A percentile compares a stretch with the other conserved stretches of the same genome.
Evolutionary conservation across 768 basidiomycete species (phyloP).

Genomic region (Collybiopsis confluens): DNA sequence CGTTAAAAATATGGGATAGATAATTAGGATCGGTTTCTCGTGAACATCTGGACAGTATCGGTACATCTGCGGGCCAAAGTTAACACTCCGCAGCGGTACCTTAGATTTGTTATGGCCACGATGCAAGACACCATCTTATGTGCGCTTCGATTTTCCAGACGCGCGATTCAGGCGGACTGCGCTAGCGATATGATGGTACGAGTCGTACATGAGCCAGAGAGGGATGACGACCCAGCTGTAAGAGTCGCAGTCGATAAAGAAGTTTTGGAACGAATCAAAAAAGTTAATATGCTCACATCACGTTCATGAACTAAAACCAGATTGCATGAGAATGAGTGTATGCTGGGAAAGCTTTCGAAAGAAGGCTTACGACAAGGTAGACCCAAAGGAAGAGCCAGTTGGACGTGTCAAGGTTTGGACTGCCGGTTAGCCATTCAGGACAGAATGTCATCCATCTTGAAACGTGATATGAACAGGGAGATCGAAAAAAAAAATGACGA

Average conservation of each 20-base stretch:
- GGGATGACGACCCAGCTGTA: conserved; percentile 79
- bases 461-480: neutral
- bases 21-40: no score
- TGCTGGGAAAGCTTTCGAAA: neutral
- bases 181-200: conserved; percentile 64
- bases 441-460: conserved; percentile 86
- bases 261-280: neutral
- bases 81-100: no score
- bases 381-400: conserved; percentile 75
- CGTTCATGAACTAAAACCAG: conserved; percentile 66
- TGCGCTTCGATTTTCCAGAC: conserved; percentile 26
- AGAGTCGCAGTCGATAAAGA: conserved; percentile 4
- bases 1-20: no score
- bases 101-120: no score
- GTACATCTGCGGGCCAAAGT: no score
- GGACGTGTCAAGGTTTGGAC: conserved; percentile 65
- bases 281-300: conserved; percentile 46
- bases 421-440: conserved; percentile 81
- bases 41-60: no score
- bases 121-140: neutral
- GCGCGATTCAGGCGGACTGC: conserved; percentile 45
- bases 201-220: conserved; percentile 71
- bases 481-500: neutral
- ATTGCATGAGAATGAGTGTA: neutral
- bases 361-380: conserved; percentile 65